Evolutionary conservation across 2,329 filamentous ascomycete species (phyloP), one percentile per base, ranked within the genome.

Genomic region (Colletotrichum camelliae): DNA sequence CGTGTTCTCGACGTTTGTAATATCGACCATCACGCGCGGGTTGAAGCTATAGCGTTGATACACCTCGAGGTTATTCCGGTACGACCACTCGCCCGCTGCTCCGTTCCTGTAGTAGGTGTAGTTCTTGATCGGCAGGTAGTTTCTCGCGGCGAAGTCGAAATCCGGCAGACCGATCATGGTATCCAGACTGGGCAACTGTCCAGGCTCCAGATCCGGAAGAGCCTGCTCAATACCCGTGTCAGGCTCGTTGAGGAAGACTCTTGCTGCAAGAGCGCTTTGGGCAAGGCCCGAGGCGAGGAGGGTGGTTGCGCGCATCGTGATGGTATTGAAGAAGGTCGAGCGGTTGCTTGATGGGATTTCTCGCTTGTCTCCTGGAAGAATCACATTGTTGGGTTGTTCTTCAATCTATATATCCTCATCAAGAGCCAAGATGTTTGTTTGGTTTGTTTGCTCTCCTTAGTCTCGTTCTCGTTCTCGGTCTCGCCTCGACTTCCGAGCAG

Each of bases 61-160:
- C 31, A 87, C 85, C 81, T 91, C 90, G 7, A 91, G 84, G 81
- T 91, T 91, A 81, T 90, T 90, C 62, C 89, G 85, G 82, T 90
- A 91, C 1, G 86, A 87, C 86, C 87, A 91, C 82, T 91, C 89
- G 75, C 89, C 89, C 6, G 85, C 89, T 5, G 89, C 89, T n/a
- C 89, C 89, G 77, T 89, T 90, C 74, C 88, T 87, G 82, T 91
- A 91, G 81, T 90, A 91, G 16, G 89, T 89, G 81, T 89, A 91
- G 79, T 88, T 86, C 29, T 82, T 79, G 15, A 78, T 75, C 71
- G 88, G 86, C 78, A 91, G 84, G 77, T 87, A 86, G 67, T 86
- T 85, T 69, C 88, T 83, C 24, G 89, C 89, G 4, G 87, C 87
- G 81, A 85, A 89, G 55, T 91, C 88, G 78, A 91, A 91, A 82